Evolutionary conservation across 352 stramenopile species (phyloP), one percentile per base, ranked within the genome.

Genomic region (Peronospora farinosa): DNA sequence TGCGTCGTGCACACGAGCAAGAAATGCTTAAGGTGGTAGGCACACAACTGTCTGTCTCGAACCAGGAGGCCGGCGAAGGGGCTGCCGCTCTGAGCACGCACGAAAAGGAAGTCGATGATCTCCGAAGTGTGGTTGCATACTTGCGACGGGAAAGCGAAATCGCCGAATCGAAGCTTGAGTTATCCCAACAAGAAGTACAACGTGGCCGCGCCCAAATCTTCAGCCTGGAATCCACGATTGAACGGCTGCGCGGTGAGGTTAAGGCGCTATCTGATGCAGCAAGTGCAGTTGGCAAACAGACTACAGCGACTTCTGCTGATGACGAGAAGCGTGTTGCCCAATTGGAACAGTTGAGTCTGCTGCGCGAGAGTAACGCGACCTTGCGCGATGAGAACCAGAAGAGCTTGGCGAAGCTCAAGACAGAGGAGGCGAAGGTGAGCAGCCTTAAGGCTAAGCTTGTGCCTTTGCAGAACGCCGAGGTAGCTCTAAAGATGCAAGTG

Each of bases 291-390:
- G 51, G 27, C 10, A 50, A 60, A 12, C 54, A 65, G 17, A 46
- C 32, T 23, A 35, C 28, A 5, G 17, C 42, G 28, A 45, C 17
- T 17, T 54, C 47, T 19, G 47, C 53, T 2, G 67, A 67, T 9
- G 62, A 72, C 11, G 59, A 69, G 7, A 86, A 88, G 52, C 72
- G 73, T n/a, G 52, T 62, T 17, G 78, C 75, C 28, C 69, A 86
- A 51, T 50, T 92, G 2, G 74, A 92, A 39, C 76, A 87, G 50
- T 48, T 92, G n/a, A 85, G 64, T 46, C 55, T 92, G 10, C 44
- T 92, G 30, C 78, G 80, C 12, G 80, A 92, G 38, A 89, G 78
- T 44, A 92, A 92, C 49, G 80, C 80, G 11, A 88, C 66, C 32
- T 56, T 92, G 46, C 78, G 80, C 7, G 78, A 86, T 23, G 78